phyloP scores from a whole-genome alignment of 2,329 filamentous ascomycete genomes.

The Apiospora aurea region DNA sequence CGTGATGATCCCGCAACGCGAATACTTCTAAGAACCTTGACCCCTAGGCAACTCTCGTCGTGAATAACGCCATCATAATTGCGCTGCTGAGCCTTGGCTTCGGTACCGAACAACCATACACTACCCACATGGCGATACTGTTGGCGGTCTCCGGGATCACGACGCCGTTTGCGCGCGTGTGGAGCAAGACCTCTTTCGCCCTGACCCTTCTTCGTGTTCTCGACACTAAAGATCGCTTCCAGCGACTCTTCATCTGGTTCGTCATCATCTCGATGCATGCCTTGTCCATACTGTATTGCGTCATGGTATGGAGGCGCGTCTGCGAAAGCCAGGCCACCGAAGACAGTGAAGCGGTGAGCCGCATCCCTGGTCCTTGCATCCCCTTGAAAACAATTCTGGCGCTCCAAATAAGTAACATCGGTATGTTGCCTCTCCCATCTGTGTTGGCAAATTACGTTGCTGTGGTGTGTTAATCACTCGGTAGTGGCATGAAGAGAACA shows the following conservation, averaged over 20 bases:
- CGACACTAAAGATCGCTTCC: slow-evolving; percentile 28
- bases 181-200: slow-evolving; percentile 43
- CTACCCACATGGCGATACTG: not conserved
- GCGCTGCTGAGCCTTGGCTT: not conserved
- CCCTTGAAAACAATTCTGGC: not conserved
- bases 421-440: not conserved
- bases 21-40: not conserved
- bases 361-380: not conserved
- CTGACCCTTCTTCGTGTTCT: slow-evolving; percentile 40
- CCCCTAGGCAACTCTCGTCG: not conserved
- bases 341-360: not conserved
- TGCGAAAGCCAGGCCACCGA: not conserved
- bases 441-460: not conserved
- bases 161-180: not conserved
- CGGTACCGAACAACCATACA: not conserved
- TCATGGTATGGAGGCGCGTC: not conserved
- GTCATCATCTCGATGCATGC: slow-evolving; percentile 31
- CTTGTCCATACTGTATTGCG: not conserved
- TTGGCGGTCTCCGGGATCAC: not conserved
- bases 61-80: not conserved
- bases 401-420: not conserved
- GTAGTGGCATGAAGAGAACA: not conserved
- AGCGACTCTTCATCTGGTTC: slow-evolving; percentile 34
- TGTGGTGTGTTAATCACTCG: not conserved
- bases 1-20: not conserved